Conservation (phyloP, 208 protist genomes). For the Crithidia thermophila region DNA sequence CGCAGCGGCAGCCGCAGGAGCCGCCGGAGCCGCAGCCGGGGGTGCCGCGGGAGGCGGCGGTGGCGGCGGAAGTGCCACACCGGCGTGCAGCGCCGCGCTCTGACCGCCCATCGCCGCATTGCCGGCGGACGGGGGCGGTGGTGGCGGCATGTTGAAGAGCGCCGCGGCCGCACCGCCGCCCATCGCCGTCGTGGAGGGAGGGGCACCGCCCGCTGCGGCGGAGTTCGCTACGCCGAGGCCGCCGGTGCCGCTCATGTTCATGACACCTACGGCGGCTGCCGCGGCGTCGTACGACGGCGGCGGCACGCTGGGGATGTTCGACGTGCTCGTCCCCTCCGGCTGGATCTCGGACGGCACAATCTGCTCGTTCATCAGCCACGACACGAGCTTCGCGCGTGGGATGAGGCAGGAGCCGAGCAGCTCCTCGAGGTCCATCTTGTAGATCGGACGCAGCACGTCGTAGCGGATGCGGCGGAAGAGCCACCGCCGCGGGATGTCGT, state of each 20-base stretch:
- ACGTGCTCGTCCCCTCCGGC: conserved; percentile 12
- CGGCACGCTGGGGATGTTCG: conserved; percentile 14
- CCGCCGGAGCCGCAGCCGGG: neutral
- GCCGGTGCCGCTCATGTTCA: neutral
- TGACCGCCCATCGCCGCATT: neutral
- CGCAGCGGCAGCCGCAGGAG: neutral
- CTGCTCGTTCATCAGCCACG: conserved; percentile 68
- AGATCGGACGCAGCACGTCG: conserved; percentile 71
- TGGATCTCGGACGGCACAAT: conserved; percentile 43
- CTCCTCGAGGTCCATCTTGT: conserved; percentile 70
- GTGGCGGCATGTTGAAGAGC: neutral
- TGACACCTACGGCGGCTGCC: conserved; percentile 1
- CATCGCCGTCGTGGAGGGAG: neutral
- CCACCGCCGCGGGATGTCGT: conserved; percentile 51
- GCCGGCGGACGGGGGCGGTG: conserved; percentile 5
- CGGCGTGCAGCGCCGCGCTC: no score
- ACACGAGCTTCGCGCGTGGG: conserved; percentile 59
- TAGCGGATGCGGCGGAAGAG: conserved; percentile 70
- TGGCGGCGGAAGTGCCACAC: neutral
- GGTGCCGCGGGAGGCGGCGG: neutral
- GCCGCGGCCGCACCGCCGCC: neutral
- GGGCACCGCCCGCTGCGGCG: no score
- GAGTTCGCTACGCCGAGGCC: no score
- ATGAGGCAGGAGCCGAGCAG: conserved; percentile 73
- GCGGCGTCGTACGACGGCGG: conserved; percentile 35